phyloP scores from a whole-genome alignment of 345 rosid genomes.

The Populus ilicifolia region DNA sequence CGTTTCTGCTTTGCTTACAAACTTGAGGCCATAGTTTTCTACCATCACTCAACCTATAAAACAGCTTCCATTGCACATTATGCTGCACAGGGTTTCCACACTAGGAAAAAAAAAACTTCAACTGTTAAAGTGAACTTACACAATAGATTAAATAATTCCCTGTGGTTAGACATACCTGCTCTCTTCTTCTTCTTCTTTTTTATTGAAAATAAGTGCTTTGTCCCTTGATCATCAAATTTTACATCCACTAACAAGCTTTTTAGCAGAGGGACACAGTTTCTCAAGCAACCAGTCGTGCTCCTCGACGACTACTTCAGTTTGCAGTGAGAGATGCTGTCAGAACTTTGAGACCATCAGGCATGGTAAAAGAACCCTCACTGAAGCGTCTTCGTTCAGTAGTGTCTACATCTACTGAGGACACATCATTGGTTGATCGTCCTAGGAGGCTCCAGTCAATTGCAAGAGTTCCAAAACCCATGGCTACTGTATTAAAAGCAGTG shows the following conservation, averaged over 20 bases:
- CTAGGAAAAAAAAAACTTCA: not conserved
- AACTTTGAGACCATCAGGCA: constrained; percentile 48
- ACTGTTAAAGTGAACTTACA: not conserved
- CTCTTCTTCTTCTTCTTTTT: not conserved
- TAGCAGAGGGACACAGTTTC: constrained; percentile 62
- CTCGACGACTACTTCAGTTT: constrained; percentile 86
- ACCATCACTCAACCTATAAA: not conserved
- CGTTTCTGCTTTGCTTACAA: not conserved
- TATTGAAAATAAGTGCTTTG: not conserved
- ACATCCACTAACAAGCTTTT: constrained; percentile 12
- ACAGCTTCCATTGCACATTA: not conserved
- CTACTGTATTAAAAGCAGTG: constrained; percentile 78
- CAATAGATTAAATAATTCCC: not conserved
- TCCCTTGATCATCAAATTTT: not conserved
- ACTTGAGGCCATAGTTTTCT: not conserved
- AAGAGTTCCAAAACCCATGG: constrained; percentile 64
- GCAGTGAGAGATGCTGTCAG: constrained; percentile 96
- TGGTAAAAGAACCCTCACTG: constrained; percentile 45
- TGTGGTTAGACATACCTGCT: not conserved
- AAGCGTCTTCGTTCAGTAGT: constrained; percentile 93
- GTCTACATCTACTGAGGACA: constrained; percentile 48
- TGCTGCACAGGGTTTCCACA: not conserved
- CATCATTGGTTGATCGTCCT: constrained; percentile 39
- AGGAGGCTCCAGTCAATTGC: constrained; percentile 64
- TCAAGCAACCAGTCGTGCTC: constrained; percentile 54